Base-by-base conservation (phyloP, 2,329 filamentous ascomycete genomes). In the Fusarium goolgardi region DNA sequence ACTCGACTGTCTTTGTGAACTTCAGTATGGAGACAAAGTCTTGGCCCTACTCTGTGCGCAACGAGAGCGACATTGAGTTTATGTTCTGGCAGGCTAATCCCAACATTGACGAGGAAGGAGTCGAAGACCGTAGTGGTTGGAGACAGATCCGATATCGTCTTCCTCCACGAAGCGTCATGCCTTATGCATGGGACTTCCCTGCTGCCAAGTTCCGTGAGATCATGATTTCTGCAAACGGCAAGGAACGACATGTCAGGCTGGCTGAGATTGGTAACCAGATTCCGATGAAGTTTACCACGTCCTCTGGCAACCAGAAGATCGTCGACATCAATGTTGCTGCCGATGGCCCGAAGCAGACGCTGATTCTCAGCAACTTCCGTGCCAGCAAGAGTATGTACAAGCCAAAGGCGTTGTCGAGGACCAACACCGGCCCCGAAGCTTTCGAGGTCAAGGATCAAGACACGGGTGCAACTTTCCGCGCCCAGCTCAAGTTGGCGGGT, bases 41-140 rank as follows among this genome's bases (percentile, higher is more conserved):
- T 76, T 99, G 96, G 96, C 96, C 96, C 0, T 99, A 96, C 81
- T 97, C 94, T 0, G 97, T 99, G 90, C 91, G 96, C 69, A 99
- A 99, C 75, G 96, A 98, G 81, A 98, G 95, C 75, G 95, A 98
- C 74, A 91, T 91, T 25, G 96, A 98, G 76, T 98, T 98, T 78
- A 91, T 95, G 49, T 99, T 99, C 81, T 97, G 91, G 83, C 96
- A 99, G 78, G 92, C 93, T 20, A 91, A 98, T 73, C 96, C 96
- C 6, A 97, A 95, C 72, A 82, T 97, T 12, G 94, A 97, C 63
- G 94, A 98, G 65, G 94, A 97, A 63, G 94, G 95, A 56, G 85
- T 86, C 7, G 91, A 93, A 71, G 92, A 97, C 74, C 84, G 90
- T 58, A 94, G 92, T 54, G 93, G 93, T 6, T 99, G 96, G 93